These are phyloP conservation scores for Dendrocalamus latiflorus DNA, from an alignment of 202 grass and related monocot species.

Conservation along the genomic window DNA sequence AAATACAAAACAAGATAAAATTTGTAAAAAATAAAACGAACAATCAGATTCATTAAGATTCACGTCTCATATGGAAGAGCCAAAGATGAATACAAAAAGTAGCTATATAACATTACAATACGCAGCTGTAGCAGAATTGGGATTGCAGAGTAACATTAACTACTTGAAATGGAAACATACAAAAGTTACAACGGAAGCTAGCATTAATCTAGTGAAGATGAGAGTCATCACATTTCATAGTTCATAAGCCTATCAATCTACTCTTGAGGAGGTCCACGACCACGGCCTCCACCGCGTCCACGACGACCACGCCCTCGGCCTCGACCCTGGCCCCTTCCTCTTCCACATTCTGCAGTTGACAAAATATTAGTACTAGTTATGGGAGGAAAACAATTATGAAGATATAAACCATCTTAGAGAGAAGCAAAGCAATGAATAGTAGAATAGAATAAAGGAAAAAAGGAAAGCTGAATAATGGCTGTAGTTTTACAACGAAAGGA, in stretches of 20 bases:
- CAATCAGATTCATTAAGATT: too few species aligned
- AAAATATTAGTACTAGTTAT: background rate
- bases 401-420: background rate
- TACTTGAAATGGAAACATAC: background rate
- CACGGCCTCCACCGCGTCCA: conserved; percentile 23
- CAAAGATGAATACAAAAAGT: too few species aligned
- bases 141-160: background rate
- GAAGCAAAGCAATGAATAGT: background rate
- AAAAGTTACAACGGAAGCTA: conserved; percentile 10
- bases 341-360: too few species aligned
- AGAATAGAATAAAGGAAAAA: background rate
- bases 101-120: too few species aligned
- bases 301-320: conserved; percentile 24
- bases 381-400: background rate
- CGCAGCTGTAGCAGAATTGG: background rate
- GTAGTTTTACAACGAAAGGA: background rate
- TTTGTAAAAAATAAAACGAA: too few species aligned
- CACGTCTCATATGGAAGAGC: too few species aligned
- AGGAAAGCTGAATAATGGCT: background rate
- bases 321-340: too few species aligned
- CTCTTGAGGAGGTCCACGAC: conserved; percentile 32
- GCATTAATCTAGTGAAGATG: conserved; percentile 16
- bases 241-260: conserved; percentile 23
- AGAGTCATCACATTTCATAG: background rate
- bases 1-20: too few species aligned